phyloP scores from a whole-genome alignment of 1,139 yeast genomes.

The Nadsonia commutata region DNA sequence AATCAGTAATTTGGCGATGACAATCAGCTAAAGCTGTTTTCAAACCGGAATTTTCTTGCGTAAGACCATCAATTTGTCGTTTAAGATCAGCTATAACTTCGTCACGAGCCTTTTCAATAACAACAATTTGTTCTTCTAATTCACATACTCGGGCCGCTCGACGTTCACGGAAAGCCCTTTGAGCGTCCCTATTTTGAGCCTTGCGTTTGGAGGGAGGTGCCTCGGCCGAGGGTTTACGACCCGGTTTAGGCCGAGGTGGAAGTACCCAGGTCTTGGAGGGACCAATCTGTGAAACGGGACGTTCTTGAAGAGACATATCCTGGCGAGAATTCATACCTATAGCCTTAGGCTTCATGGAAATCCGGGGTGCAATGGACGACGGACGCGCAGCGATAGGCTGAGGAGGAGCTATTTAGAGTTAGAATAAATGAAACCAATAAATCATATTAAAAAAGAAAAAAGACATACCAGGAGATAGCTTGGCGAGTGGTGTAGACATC shows the following conservation, averaged over 20 bases:
- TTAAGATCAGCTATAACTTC: neutral
- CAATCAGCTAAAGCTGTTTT: slow-evolving; percentile 11
- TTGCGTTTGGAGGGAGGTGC: slow-evolving; percentile 81
- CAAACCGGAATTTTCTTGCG: slow-evolving; percentile 6
- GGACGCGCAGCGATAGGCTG: neutral
- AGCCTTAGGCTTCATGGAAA: neutral
- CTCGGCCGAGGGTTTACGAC: slow-evolving; percentile 61
- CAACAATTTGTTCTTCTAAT: slow-evolving; percentile 42
- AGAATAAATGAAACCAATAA: neutral
- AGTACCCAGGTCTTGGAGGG: neutral
- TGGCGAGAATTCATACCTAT: neutral
- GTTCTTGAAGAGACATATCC: neutral
- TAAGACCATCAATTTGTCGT: neutral
- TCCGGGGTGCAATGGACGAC: neutral
- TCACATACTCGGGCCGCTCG: slow-evolving; percentile 63
- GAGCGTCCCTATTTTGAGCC: slow-evolving; percentile 96
- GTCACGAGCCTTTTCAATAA: slow-evolving; percentile 48
- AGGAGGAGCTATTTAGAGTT: neutral
- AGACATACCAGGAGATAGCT: neutral
- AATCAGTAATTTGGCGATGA: slow-evolving; percentile 12
- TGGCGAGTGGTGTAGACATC: neutral
- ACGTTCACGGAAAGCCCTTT: slow-evolving; percentile 88
- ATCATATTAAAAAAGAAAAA: neutral
- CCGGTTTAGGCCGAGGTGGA: slow-evolving; percentile 27
- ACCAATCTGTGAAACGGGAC: neutral